A percentile compares a stretch with the other conserved stretches of the same genome.
Conservation (phyloP, 179 eudicot species). For the Spinacia oleracea region DNA sequence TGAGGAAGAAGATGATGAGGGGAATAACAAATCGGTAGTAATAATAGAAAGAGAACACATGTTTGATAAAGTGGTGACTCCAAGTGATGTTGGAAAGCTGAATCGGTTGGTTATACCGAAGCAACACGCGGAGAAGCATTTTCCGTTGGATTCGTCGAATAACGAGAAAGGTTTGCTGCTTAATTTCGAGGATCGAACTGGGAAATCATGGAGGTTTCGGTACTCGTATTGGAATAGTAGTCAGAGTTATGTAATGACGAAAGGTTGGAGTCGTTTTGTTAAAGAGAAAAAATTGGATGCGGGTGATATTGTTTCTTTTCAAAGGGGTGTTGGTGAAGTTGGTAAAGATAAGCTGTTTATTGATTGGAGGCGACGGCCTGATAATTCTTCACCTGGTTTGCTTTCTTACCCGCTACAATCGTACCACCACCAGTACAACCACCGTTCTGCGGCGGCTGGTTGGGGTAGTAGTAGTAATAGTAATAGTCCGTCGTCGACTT, state of each 20-base stretch:
- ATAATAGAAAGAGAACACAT: conserved; percentile 41
- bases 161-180: conserved; percentile 69
- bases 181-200: conserved; percentile 72
- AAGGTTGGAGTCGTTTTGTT: conserved; percentile 93
- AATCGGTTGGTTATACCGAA: conserved; percentile 85
- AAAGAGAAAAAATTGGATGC: conserved; percentile 89
- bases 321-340: conserved; percentile 50
- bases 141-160: conserved; percentile 64
- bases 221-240: conserved; percentile 98
- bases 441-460: not conserved
- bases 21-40: not conserved
- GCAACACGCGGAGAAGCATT: conserved; percentile 89
- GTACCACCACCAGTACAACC: not conserved
- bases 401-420: conserved; percentile 22
- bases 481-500: no score
- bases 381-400: conserved; percentile 25
- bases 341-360: conserved; percentile 61
- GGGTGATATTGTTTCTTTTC: conserved; percentile 79
- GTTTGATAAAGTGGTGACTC: conserved; percentile 89
- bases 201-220: conserved; percentile 83
- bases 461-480: conserved; percentile 18
- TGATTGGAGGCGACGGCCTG: conserved; percentile 82
- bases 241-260: conserved; percentile 94
- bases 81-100: conserved; percentile 90
- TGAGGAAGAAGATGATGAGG: no score